A percentile compares a stretch with the other conserved stretches of the same genome.
phyloP scores from a whole-genome alignment of 208 protist species.

The Tritrichomonas musculus region DNA sequence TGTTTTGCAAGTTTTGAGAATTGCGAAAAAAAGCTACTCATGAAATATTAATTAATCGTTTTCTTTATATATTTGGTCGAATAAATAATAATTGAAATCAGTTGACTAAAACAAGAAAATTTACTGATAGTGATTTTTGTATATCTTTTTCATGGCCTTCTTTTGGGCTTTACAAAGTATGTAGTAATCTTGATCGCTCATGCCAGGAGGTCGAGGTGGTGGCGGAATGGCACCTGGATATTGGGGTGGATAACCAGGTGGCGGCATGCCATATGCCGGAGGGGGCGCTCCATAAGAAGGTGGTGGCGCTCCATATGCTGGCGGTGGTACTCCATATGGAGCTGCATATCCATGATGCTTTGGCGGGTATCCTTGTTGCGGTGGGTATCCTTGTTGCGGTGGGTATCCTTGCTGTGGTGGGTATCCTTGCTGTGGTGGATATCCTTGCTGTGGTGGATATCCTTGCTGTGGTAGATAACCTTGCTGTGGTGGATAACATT shows the following conservation, averaged over 20 bases:
- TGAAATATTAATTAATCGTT: neutral
- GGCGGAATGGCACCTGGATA: too few relatives aligned
- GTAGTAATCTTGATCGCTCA: neutral
- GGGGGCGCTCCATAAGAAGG: too few relatives aligned
- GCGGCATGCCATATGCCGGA: too few relatives aligned
- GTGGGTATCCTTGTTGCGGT: neutral
- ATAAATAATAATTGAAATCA: too few relatives aligned
- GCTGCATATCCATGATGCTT: too few relatives aligned
- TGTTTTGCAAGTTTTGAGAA: neutral
- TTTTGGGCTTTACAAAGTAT: neutral
- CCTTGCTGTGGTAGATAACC: neutral
- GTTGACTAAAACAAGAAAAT: too few relatives aligned
- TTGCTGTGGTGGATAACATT: neutral
- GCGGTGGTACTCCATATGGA: too few relatives aligned
- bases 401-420: neutral
- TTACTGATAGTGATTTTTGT: neutral
- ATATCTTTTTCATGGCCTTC: neutral
- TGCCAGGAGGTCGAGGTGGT: neutral
- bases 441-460: neutral
- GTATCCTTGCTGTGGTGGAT: neutral
- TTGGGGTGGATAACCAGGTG: too few relatives aligned
- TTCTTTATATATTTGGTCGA: too few relatives aligned
- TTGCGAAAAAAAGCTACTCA: neutral
- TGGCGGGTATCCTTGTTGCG: neutral
- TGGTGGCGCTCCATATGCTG: too few relatives aligned